Evolutionary conservation across 2,329 filamentous ascomycete species (phyloP), one percentile per base, ranked within the genome.

Genomic region (Colletotrichum eremochloae): DNA sequence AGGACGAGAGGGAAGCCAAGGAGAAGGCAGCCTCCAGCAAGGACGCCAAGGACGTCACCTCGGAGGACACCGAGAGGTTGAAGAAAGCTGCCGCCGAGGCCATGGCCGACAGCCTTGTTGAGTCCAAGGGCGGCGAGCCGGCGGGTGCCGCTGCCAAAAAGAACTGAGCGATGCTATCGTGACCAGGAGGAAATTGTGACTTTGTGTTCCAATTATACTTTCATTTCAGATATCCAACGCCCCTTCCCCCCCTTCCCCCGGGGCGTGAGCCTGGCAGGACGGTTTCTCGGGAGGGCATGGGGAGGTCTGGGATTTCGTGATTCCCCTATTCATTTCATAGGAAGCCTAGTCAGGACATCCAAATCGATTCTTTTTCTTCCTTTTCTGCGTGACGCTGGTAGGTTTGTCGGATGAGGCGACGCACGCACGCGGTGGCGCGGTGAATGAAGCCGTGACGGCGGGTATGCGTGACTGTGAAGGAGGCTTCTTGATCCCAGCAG

Each of bases 1-100:
- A 98, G 76, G 95, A 97, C 76, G 96, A 99, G 82, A 93, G 93
- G 76, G 94, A 95, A 65, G 82, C 85, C 20, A 96, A 95, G 83
- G 87, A 88, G 56, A 91, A 91, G 80, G 64, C 84, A 84, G 53
- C 84, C 12, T 64, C 62, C 18, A 64, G 38, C 50, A 64, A 64
- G 38, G 62, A 55, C 11, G 24, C 62, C 36, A 87, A 88, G 78
- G 84, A 87, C 38, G 80, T 80, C 75, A 89, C 88, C 77, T 78
- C 85, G 75, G 88, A 90, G 66, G 88, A 92, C 68, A 86, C 80
- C 74, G 92, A 91, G 78, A 88, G 87, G 77, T 80, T 91, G 77
- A 92, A 91, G 84, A 88, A 91, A 80, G 90, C 89, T 1, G 90
- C 92, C 36, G 87, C 87, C 14, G 88, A 89, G 78, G 88, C 88